Evolutionary conservation across 306 rosid genomes (phyloP).

Genomic region (Acacia crassicarpa): DNA sequence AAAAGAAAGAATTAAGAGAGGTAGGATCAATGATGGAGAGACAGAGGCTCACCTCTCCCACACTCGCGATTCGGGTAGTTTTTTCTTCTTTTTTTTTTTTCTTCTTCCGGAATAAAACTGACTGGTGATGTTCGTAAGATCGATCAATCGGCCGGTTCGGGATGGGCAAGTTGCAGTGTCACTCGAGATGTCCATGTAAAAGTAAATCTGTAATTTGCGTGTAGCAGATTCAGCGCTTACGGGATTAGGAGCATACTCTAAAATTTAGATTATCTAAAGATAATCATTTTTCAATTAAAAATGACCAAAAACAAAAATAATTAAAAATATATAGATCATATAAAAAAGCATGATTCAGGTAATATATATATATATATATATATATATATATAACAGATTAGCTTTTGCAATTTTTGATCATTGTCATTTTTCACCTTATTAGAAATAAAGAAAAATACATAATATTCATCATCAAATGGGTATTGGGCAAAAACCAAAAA

Average conservation of each 20-base stretch:
- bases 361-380: no score
- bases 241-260: background rate
- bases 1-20: background rate
- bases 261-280: background rate
- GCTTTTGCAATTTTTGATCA: background rate
- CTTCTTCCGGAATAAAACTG: background rate
- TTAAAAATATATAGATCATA: no score
- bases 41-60: slow-evolving; percentile 7
- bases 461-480: background rate
- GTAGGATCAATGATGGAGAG: background rate
- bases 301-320: no score
- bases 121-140: background rate
- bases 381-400: no score
- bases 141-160: slow-evolving; percentile 17
- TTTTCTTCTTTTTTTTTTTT: background rate
- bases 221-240: background rate
- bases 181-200: background rate
- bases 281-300: no score
- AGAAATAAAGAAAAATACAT: no score
- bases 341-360: no score
- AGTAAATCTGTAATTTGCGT: background rate
- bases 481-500: no score
- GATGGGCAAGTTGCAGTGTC: background rate
- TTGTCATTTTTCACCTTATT: background rate
- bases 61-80: slow-evolving; percentile 18